Evolutionary conservation across 2,329 filamentous ascomycete genomes (phyloP).

Genomic region (Esteya vermicola): DNA sequence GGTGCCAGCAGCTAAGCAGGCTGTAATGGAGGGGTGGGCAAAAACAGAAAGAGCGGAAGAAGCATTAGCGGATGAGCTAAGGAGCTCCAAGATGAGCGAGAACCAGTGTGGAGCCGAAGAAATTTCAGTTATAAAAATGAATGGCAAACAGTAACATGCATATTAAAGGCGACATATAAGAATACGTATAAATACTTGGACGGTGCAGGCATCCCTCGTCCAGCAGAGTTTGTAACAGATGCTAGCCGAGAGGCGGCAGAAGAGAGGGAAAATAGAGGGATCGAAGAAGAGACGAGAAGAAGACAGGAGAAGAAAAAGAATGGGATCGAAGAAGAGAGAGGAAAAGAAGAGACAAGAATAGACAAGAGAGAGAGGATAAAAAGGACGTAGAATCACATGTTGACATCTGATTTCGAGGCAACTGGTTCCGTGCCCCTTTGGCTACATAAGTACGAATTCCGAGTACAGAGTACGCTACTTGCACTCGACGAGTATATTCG

Average conservation of each 20-base stretch:
- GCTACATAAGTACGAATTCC: no score
- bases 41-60: neutral
- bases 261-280: neutral
- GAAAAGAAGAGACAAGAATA: neutral
- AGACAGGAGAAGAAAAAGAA: neutral
- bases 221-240: neutral
- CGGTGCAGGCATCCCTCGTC: no score
- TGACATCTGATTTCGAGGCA: neutral
- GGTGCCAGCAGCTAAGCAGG: conserved; percentile 2
- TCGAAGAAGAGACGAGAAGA: neutral
- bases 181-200: no score
- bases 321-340: neutral
- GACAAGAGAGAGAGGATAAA: neutral
- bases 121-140: no score
- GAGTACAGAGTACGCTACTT: no score
- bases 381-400: neutral
- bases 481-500: no score
- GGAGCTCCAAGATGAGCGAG: no score
- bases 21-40: conserved; percentile 1
- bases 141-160: no score
- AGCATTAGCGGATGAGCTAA: neutral
- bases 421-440: no score
- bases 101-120: no score
- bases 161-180: no score
- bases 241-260: neutral